Base-by-base conservation (phyloP, 169 alveolate genomes). In the Plasmodium malariae region DNA sequence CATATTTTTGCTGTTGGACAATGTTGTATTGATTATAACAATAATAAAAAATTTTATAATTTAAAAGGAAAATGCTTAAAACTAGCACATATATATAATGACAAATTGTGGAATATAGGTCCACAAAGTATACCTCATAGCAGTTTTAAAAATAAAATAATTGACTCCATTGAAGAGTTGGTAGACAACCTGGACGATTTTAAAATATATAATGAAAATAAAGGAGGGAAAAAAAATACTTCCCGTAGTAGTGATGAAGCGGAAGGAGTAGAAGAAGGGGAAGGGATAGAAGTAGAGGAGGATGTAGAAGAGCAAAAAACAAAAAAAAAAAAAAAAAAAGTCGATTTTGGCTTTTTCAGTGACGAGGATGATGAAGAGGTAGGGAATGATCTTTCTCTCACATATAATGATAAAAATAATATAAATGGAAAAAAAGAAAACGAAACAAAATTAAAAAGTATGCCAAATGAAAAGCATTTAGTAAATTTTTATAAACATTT, bases 51-150 rank as follows among this genome's bases (percentile, higher is more conserved):
- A 9, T 70, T 87, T 43, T 68, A 73, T 54, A 11, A 51, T 57
- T 54, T 26, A 87, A 67, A 91, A 86, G 87, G 94, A 9, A 49
- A 70, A 49, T 48, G 94, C 49, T 54, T 59, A 91, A 51, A 74
- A 76, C 30, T 87, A 60, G 48, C 76, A 43, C 92, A 73, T 54
- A 59, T 88, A 88, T 65, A 63, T 87, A 51, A 88, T 91, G 85
- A 65, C 74, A 88, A 91, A 70, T 63, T 74, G 45, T 51, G 85
- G 91, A 74, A 80, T 57, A 17, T 87, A n/a, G 89, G 89, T 0
- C 37, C 89, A 7, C 89, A 62, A 62, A 65, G 17, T 55, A 37
- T 78, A 45, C 89, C 89, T 9, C 69, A 78, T 48, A 78, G 40
- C 14, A 78, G 89, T 51, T 78, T 78, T 36, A 67, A 78, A 69